Base-by-base conservation (phyloP, 2,329 filamentous ascomycete genomes). In the Exophiala spinifera region DNA sequence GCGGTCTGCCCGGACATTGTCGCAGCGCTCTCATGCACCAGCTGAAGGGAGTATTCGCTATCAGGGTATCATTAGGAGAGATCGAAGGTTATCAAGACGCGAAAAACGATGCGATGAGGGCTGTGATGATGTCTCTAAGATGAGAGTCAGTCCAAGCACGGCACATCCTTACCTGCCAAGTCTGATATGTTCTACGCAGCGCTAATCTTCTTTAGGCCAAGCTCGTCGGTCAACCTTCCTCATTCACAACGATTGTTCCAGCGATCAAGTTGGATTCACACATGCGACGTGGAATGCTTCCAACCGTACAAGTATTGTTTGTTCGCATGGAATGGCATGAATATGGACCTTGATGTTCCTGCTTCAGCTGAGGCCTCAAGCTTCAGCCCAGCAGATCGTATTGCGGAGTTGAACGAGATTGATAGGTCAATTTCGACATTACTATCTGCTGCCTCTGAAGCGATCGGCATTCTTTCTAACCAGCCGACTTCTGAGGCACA, bases 381-480 rank as follows among this genome's bases (percentile, higher is more conserved):
- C 46, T 49, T 59, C 21, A 60, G 55, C 7, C 80, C 87, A 31
- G 81, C 86, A 37, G 87, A 95, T 68, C 88, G 88, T 61, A 90
- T 95, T 61, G 78, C 85, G 53, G 89, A 95, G 65, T 81, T 95
- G 52, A 87, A 85, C 63, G 83, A 86, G 39, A 88, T 95, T 63
- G 90, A 95, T 72, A 51, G 49, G 31, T 59, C 56, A 17, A 56
- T 64, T 28, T 51, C 79, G 13, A 72, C 71, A 42, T 74, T 87
- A 50, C 76, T 87, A 37, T 71, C 76, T 45, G 80, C 80, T 15
- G 83, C 83, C 8, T 82, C 83, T 19, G 73, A 79, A 46, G 85
- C 86, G 1, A 74, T 90, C 31, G 76, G 84, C 62, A 81, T 84
- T 46, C 76, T 89, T 48, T 81, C 82, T 37, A 80, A 79, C 61